Base-by-base conservation (phyloP, 176 grass and related monocot species). In the Alloteropsis semialata region DNA sequence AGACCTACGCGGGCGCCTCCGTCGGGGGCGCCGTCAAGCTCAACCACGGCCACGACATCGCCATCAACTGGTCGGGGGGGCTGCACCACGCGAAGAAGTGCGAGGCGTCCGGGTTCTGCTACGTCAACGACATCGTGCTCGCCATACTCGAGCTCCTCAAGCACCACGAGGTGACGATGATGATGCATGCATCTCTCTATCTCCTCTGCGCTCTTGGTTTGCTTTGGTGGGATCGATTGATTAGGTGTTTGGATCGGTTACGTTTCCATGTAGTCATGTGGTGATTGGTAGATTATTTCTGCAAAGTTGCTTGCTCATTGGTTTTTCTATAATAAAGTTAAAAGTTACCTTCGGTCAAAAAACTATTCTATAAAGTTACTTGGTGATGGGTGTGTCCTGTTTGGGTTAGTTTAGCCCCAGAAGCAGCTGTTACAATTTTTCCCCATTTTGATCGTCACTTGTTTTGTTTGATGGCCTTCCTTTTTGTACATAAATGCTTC, bases 91-190 rank as follows among this genome's bases (percentile, higher is more conserved):
- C 94, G 0, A 97, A 97, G 29, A 94, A 90, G 75, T 90, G 84
- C 65, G 92, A 94, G 82, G 94, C 94, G 0, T 97, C 94, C 3
- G 94, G 94, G 0, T 97, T 94, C 83, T 94, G 94, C 84, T 97
- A 97, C 80, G 89, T 97, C 25, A 97, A 97, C 49, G 94, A 97
- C 62, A 94, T 94, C 74, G 94, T 97, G 2, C 87, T 97, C 45
- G 94, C 89, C 60, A 94, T 97, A 49, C 87, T 97, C 19, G 91
- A 94, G 87, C 80, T 97, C 59, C 84, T 97, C n/a, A 94, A 92
- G 56, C 48, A 37, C 2, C 90, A 97, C 49, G 76, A 97, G 84
- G 94, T 97, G 72, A 64, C 10, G 77, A 53, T 32, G 57, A 55
- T 32, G 13, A 13, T 22, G n/a, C n/a, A 24, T 55, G 9, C 6